Base-by-base conservation (phyloP, 805 yeast species). In the Starmerella ratchasimensis region DNA sequence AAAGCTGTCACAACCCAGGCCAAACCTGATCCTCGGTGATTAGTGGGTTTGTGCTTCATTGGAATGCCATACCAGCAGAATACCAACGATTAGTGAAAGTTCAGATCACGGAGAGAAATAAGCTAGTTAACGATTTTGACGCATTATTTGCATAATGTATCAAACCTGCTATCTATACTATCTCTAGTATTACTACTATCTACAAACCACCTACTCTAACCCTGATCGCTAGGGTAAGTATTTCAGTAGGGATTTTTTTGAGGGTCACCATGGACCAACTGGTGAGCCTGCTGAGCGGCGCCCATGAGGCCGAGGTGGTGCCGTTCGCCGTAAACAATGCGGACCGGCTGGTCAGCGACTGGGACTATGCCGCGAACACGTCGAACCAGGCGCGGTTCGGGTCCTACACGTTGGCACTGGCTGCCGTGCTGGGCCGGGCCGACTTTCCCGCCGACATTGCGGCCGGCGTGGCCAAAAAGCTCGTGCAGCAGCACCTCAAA, bases 401-500 rank as follows among this genome's bases (percentile, higher is more conserved):
- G 7, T 22, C 45, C n/a, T 42, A 35, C 31, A 42, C 53, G 8
- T 29, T 44, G 2, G 42, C 44, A 1, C 32, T 49, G 33, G 46
- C 42, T n/a, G 34, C 36, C 9, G 30, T 33, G 6, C 36, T 50
- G 5, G 43, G 37, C 5, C n/a, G 16, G 3, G 17, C 30, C 3
- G 31, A 30, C 9, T 15, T 39, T 8, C 43, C 45, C 3, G 14
- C 19, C 10, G 40, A 42, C 0, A 2, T 31, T 4, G 44, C 42
- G 3, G 24, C 31, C 2, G 24, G 59, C 7, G 52, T 76, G 18
- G 66, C 76, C 39, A 65, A 65, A 35, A 67, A 68, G 11, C 58
- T 84, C 3, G 54, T 83, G 8, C 59, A 65, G 1, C 67, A 65
- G 33, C 72, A 80, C 52, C 54, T 68, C 30, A 80, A 76, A 48